Base-by-base conservation (phyloP, 2,329 filamentous ascomycete species). In the Cyclaneusma minus region DNA sequence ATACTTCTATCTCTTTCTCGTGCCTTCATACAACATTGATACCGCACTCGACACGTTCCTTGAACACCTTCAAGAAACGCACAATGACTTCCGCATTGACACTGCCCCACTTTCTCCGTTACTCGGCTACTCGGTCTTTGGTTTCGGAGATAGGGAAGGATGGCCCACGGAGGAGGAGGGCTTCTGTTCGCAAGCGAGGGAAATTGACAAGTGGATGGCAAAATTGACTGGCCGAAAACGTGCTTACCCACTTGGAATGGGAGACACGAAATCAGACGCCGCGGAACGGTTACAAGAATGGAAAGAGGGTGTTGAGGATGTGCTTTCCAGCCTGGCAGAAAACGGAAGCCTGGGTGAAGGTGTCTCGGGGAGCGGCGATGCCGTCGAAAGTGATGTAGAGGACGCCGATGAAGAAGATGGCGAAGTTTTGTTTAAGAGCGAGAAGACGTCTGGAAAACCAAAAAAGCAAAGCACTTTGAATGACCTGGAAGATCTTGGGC, bases 121-220 rank as follows among this genome's bases (percentile, higher is more conserved):
- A 10, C 57, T 85, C 3, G 87, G 87, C 6, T 95, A 93, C 46
- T 82, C 82, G 0, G 84, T 95, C 0, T 95, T 95, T 55, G 89
- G 89, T 0, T 79, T 94, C 43, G 87, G 87, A 11, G 87, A 95
- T 48, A 72, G 68, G 35, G 81, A 92, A 47, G 83, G 80, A 31
- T 98, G 89, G 87, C 82, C 84, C 1, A 82, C 77, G 0, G 84
- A 93, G 51, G 69, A 76, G 32, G 80, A 89, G 40, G 87, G 87
- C 0, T 98, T 85, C 53, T 94, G 87, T 48, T 84, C 82, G 35
- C 87, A 95, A 48, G 87, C 87, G 2, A 80, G 76, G 43, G 76
- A 93, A 39, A 62, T 91, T 3, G 87, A 98, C 48, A 84, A 73
- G 47, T 95, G 89, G 87, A 81, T 98, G 79, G 84, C 87, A n/a